Percentiles rank a stretch among this genome's conserved stretches.
These are phyloP conservation scores for Fraxinus nigra DNA, from an alignment of 305 asterid genomes.

Conservation along the genomic window DNA sequence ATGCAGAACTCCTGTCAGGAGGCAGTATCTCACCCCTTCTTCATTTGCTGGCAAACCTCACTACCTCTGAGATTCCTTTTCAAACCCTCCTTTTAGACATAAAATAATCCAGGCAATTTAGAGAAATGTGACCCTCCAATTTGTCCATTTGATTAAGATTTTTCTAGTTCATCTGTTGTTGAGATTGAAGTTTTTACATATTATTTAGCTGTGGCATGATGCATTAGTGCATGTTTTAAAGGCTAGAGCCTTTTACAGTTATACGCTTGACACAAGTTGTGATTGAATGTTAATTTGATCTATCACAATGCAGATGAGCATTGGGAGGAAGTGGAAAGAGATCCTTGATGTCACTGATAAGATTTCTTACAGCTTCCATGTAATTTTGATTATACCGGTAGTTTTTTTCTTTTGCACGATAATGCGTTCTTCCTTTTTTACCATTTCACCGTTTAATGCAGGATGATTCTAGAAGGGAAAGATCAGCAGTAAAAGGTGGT, in stretches of 20 bases:
- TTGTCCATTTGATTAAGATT: background rate
- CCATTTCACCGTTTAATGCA: conserved; percentile 30
- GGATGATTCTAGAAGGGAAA: conserved; percentile 75
- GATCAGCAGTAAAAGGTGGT: conserved; percentile 32
- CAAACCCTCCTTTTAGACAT: background rate
- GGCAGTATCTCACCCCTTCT: background rate
- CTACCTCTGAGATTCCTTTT: background rate
- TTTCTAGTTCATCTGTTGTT: background rate
- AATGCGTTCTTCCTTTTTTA: background rate
- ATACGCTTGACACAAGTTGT: background rate
- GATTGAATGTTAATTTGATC: conserved; percentile 1
- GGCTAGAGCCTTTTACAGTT: background rate
- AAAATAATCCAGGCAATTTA: background rate
- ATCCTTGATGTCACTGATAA: conserved; percentile 65
- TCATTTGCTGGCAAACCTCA: background rate
- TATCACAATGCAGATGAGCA: conserved; percentile 65
- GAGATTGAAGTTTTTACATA: background rate
- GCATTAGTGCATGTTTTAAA: background rate
- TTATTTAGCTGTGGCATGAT: background rate
- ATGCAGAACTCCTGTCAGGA: background rate
- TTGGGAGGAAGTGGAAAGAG: conserved; percentile 97
- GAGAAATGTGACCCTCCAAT: background rate
- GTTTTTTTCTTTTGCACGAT: background rate
- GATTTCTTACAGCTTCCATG: conserved; percentile 70
- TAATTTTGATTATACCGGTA: conserved; percentile 24